phyloP scores from a whole-genome alignment of 2,329 filamentous ascomycete genomes.

The Calonectria honghensis region DNA sequence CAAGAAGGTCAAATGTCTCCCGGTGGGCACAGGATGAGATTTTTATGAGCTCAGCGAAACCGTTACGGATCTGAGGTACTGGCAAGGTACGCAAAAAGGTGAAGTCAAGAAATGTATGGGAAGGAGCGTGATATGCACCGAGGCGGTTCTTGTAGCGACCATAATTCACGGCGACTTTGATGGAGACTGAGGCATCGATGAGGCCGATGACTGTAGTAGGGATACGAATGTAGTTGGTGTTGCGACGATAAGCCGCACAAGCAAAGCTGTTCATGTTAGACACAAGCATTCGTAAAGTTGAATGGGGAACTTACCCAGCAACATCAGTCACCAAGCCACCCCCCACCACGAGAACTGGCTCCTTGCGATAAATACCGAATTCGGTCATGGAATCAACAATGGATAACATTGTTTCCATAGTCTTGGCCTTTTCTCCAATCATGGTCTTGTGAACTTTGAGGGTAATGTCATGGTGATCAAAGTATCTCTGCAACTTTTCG shows the following conservation, averaged over 20 bases:
- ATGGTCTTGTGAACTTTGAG: constrained; percentile 82
- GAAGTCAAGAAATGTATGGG: constrained; percentile 84
- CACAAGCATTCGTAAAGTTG: not conserved
- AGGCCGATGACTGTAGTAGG: constrained; percentile 85
- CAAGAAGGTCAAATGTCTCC: constrained; percentile 79
- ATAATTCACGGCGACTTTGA: constrained; percentile 87
- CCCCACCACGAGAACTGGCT: constrained; percentile 80
- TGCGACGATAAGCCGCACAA: constrained; percentile 82
- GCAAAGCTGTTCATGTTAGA: constrained; percentile 71
- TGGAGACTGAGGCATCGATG: constrained; percentile 84
- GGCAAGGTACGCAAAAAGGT: constrained; percentile 82
- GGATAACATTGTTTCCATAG: constrained; percentile 79
- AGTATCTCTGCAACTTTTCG: constrained; percentile 79
- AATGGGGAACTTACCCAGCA: constrained; percentile 75
- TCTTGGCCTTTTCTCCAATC: constrained; percentile 86
- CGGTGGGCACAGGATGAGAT: constrained; percentile 82
- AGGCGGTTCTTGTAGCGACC: constrained; percentile 85
- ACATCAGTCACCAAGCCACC: constrained; percentile 84
- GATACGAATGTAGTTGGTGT: constrained; percentile 83
- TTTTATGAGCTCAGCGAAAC: constrained; percentile 85
- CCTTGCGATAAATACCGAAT: constrained; percentile 82
- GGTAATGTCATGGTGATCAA: constrained; percentile 77
- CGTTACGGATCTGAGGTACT: constrained; percentile 81
- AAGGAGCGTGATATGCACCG: constrained; percentile 82
- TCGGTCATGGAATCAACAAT: constrained; percentile 85